Base-by-base conservation (phyloP, 768 basidiomycete genomes). In the Naganishia vaughanmartiniae region DNA sequence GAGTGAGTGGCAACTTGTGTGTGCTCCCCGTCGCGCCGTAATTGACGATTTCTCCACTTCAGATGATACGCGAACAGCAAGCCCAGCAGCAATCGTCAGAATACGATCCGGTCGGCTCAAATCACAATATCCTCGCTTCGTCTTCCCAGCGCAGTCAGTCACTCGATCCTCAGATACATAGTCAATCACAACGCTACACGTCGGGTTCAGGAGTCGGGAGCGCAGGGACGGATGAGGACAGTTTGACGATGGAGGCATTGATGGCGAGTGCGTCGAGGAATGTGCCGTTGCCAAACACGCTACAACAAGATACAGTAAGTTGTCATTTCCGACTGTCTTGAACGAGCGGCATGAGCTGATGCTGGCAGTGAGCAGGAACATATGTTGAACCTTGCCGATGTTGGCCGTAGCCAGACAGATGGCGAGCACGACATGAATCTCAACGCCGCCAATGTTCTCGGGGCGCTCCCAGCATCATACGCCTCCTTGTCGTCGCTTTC, bases 61-160 rank as follows among this genome's bases (percentile, higher is more conserved):
- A 60, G 58, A 39, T 60, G 15, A 60, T 60, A 12, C 58, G 58
- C 39, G 58, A 60, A 60, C 58, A 60, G 36, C 58, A 60, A 39
- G 58, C 58, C 9, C 58, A 42, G 36, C 58, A 60, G 24, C 58
- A 60, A 19, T n/a, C 56, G 2, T 11, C 56, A 9, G 56, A 57
- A 34, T 12, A 57, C 11, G 30, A 57, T 17, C 33, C 30, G 5
- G 33, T 17, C 33, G 30, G 56, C 56, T 5, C 31, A 7, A 57
- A 10, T 57, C 19, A 28, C 4, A 21, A 10, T 10, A 21, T 31
- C 3, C 54, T 6, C 28, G 24, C 3, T 6, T 30, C 54, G 7
- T 55, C 30, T 9, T 30, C 7, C 12, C 33, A 33, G 21, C 56
- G 30, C 5, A 33, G 56, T 7, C 56, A 30, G 19, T 57, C 56